phyloP scores from a whole-genome alignment of 345 rosid species.

The Dipteronia dyeriana region DNA sequence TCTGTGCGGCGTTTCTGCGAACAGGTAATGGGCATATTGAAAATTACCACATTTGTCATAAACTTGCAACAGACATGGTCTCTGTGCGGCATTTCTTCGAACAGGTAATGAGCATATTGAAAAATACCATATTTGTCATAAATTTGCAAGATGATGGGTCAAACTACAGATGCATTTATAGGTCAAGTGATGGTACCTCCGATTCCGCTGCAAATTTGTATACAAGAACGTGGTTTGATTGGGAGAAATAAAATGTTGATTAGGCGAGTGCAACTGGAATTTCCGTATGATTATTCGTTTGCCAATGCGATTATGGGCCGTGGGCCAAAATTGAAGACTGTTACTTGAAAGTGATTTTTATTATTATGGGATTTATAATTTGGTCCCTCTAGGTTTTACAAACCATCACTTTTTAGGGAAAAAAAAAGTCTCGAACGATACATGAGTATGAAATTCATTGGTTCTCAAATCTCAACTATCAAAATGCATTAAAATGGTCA shows the following conservation, averaged over 20 bases:
- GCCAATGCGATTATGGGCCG: background rate
- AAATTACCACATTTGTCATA: background rate
- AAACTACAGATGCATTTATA: background rate
- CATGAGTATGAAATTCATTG: too few relatives aligned
- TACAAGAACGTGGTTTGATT: background rate
- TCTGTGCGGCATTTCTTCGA: conserved; percentile 1
- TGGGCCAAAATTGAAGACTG: background rate
- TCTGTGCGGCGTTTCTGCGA: background rate
- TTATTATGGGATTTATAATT: too few relatives aligned
- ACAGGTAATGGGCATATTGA: background rate
- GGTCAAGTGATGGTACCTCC: background rate
- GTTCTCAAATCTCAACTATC: too few relatives aligned
- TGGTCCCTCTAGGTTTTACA: too few relatives aligned
- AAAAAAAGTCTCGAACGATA: too few relatives aligned
- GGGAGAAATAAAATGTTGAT: background rate
- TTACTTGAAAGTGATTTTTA: too few relatives aligned
- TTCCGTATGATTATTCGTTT: too few relatives aligned
- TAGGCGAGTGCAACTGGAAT: background rate
- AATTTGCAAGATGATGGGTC: background rate
- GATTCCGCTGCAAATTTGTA: background rate
- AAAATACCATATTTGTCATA: background rate
- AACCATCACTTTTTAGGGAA: too few relatives aligned
- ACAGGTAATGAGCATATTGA: background rate
- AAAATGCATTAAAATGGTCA: too few relatives aligned
- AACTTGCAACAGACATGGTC: background rate